Base-by-base conservation (phyloP, 75 land plant species). In the Isoetes taiwanensis region DNA sequence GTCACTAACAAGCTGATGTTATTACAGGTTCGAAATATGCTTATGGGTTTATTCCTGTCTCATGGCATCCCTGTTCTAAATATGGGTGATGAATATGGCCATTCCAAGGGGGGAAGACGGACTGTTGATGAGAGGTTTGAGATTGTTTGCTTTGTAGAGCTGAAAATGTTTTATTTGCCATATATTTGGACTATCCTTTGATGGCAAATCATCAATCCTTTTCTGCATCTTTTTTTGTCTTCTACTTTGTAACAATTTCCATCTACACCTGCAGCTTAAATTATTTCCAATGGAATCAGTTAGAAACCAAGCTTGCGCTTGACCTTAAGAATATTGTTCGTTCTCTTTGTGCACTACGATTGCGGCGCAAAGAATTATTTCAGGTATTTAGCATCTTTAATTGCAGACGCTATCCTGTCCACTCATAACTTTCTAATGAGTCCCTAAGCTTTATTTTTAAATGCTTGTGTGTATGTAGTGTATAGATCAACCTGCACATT, bases 81-180 rank as follows among this genome's bases (percentile, higher is more conserved):
- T 54, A 88, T 94, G 99, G 99, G 99, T 31, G 99, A 94, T 72
- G 99, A 94, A 40, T 82, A 74, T 68, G 96, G 90, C 21, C 79
- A 76, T 23, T 74, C 95, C n/a, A 67, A 79, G 32, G 81, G 78
- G 14, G 98, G 95, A 1, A 76, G 72, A 30, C 58, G 60, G 5
- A 55, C 54, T 25, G 64, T 72, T 34, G 60, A 32, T 62, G 65
- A 30, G 25, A 54, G 60, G 60, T 65, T 9, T 48, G 17, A 37
- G 38, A 37, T 14, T 9, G 38, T 37, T 37, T 37, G 38, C 14
- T 37, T 37, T 37, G n/a, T n/a, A n/a, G n/a, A n/a, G n/a, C n/a
- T n/a, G n/a, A n/a, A n/a, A n/a, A n/a, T n/a, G n/a, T n/a, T n/a
- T n/a, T n/a, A n/a, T n/a, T n/a, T n/a, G n/a, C n/a, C n/a, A n/a